A percentile compares a stretch with the other conserved stretches of the same genome.
phyloP scores from a whole-genome alignment of 306 rosid genomes.

The Quercus dentata region DNA sequence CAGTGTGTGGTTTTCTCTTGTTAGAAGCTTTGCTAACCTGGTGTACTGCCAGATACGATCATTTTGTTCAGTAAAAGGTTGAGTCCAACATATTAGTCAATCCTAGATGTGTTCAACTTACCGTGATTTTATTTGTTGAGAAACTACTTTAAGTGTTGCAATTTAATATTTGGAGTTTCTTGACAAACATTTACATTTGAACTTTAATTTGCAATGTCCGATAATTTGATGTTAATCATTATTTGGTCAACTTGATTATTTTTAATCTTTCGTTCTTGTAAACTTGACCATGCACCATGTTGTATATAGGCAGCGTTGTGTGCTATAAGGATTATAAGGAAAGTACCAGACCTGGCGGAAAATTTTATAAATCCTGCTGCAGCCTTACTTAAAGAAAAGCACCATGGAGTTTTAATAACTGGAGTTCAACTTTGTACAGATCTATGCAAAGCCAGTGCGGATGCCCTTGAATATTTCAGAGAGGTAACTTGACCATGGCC shows the following conservation, averaged over 20 bases:
- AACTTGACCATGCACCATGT: conserved; percentile 32
- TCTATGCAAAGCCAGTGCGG: conserved; percentile 77
- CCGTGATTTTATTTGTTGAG: conserved; percentile 20
- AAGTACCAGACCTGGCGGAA: conserved; percentile 98
- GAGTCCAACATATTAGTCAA: conserved; percentile 19
- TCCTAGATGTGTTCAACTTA: background rate
- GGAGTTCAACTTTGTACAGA: conserved; percentile 98
- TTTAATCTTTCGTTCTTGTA: conserved; percentile 21
- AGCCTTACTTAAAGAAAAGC: conserved; percentile 89
- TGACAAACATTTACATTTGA: background rate
- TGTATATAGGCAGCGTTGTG: conserved; percentile 87
- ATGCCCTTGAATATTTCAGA: conserved; percentile 88
- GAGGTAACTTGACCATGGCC: conserved; percentile 50
- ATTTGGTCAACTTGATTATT: conserved; percentile 14
- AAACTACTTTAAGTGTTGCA: conserved; percentile 4
- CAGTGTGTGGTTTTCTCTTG: background rate
- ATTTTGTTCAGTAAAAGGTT: background rate
- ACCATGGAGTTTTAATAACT: conserved; percentile 94
- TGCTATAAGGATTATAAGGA: conserved; percentile 90
- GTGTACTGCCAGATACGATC: background rate
- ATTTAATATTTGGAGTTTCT: conserved; percentile 19
- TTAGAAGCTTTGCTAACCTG: background rate
- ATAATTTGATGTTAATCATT: background rate
- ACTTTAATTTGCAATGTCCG: background rate
- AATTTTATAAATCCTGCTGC: conserved; percentile 88